Percentiles rank a stretch among this genome's conserved stretches.
Conservation (phyloP, 768 basidiomycete species). For the Serpula lacrymans region DNA sequence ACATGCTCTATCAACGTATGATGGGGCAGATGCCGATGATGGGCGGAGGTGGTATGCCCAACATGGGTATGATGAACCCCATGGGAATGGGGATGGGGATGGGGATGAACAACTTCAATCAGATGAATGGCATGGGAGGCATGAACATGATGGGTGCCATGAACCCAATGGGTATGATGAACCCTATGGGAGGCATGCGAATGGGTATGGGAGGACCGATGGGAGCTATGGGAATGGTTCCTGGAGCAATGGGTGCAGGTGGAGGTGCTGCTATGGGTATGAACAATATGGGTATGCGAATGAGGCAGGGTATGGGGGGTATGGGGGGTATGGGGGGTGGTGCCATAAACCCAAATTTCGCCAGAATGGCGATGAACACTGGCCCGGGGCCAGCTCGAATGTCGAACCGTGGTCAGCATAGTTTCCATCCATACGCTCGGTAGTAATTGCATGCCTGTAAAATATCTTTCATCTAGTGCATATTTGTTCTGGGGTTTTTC, state of each 20-base stretch:
- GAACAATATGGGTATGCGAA: constrained; percentile 36
- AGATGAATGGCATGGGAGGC: constrained; percentile 32
- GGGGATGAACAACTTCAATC: constrained; percentile 31
- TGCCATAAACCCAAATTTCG: constrained; percentile 26
- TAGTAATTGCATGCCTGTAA: constrained; percentile 21
- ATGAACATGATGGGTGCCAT: constrained; percentile 29
- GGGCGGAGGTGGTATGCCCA: constrained; percentile 36
- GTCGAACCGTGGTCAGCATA: constrained; percentile 52
- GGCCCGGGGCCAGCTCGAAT: constrained; percentile 48
- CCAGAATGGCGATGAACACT: constrained; percentile 38
- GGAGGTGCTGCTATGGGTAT: constrained; percentile 29
- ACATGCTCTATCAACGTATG: constrained; percentile 33
- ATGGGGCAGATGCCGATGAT: constrained; percentile 42
- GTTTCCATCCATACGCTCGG: constrained; percentile 65
- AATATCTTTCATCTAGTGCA: not conserved
- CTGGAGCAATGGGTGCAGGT: not conserved
- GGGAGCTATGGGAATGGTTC: constrained; percentile 2
- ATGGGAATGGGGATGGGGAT: constrained; percentile 47
- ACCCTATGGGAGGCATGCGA: constrained; percentile 19
- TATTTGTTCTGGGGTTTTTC: not conserved
- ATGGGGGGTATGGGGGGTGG: constrained; percentile 34
- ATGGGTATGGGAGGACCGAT: constrained; percentile 7
- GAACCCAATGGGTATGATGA: constrained; percentile 17
- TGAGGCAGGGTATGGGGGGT: constrained; percentile 32
- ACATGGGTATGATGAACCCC: constrained; percentile 51